Base-by-base conservation (phyloP, 2,329 filamentous ascomycete genomes). In the Penicillium palitans region DNA sequence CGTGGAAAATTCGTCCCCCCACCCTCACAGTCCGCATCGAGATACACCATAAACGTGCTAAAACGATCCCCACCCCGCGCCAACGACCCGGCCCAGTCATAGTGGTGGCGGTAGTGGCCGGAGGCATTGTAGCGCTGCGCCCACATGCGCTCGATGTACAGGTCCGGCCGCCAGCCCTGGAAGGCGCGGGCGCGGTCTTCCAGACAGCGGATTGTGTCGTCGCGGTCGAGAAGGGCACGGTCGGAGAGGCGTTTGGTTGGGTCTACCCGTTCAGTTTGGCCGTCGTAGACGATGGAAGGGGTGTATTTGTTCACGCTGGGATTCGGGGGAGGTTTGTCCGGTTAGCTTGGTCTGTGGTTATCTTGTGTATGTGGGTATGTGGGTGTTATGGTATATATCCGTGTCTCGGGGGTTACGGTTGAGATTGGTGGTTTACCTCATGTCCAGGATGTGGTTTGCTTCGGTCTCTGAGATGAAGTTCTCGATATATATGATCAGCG, bases 41-140 rank as follows among this genome's bases (percentile, higher is more conserved):
- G 69, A 66, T 86, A 87, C 1, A 87, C 84, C 83, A 87, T 87
- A 65, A 87, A 87, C 3, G 80, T 84, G 55, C 80, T 84, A 6
- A 83, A 71, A 0, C 85, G 74, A 37, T 78, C 78, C 4, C 70
- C 76, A 51, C 70, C 72, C 3, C 66, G 70, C 51, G 62, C 72
- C 24, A 68, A 68, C 0, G 75, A 73, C 6, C 78, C 79, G 42
- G 72, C 74, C 83, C 84, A 87, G 70, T 87, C 85, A 67, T 82
- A 87, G 63, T 87, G 84, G 60, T 84, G 79, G 4, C 72, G 72
- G 69, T 87, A 87, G 68, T 87, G 83, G 1, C 84, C 85, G 3
- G 77, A 78, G 6, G 73, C 68, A n/a, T 80, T 81, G 66, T 87
- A 87, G 51, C 81, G 77, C 66, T 87, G 84, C 1, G 82, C 81